These are phyloP conservation scores for Samsoniella hepiali DNA, from an alignment of 2,329 filamentous ascomycete genomes.

Conservation along the genomic window DNA sequence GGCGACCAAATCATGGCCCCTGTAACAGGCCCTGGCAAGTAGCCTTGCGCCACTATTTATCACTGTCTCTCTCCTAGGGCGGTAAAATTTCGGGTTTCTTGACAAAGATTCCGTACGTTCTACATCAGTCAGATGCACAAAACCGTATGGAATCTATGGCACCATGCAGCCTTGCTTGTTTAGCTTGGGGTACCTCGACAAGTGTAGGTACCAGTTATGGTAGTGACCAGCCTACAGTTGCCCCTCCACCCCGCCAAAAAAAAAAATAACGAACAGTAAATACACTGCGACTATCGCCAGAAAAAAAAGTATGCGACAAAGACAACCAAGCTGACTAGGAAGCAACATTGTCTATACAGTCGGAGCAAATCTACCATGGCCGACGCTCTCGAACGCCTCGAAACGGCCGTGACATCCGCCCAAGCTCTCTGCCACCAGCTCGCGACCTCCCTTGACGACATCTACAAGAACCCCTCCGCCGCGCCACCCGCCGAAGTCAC, in stretches of 20 bases:
- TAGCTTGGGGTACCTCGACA: no score
- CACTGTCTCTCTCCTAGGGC: not conserved
- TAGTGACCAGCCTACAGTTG: not conserved
- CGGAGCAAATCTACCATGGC: constrained; percentile 23
- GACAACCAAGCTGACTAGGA: not conserved
- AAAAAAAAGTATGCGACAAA: not conserved
- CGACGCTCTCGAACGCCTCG: constrained; percentile 37
- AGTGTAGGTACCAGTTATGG: not conserved
- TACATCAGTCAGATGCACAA: no score
- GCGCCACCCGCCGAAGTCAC: constrained; percentile 17
- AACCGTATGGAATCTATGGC: no score
- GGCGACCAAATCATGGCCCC: not conserved
- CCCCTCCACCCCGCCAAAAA: constrained; percentile 26
- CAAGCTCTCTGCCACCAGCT: constrained; percentile 40
- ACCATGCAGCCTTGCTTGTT: no score
- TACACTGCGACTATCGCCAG: not conserved
- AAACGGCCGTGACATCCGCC: constrained; percentile 37
- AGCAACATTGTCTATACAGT: not conserved
- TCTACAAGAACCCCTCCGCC: constrained; percentile 32
- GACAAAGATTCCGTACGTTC: no score
- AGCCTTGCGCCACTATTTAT: no score
- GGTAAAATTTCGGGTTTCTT: not conserved
- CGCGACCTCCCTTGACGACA: constrained; percentile 39
- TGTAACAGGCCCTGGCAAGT: not conserved
- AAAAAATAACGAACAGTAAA: not conserved